These are phyloP conservation scores for Salix purpurea DNA, from an alignment of 345 rosid genomes.

Conservation along the genomic window DNA sequence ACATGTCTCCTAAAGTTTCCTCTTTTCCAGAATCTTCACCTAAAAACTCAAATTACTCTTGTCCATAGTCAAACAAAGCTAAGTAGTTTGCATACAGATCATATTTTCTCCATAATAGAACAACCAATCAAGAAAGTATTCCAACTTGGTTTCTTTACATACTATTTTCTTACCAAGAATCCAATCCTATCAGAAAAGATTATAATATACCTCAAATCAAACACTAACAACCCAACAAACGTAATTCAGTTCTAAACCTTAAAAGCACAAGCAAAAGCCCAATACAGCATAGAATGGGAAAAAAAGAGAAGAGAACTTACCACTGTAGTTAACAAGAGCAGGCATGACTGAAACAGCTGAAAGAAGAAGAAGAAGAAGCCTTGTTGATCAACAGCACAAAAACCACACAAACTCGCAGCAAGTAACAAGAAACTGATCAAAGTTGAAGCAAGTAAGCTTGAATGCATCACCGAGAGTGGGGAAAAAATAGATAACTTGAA, in stretches of 20 bases:
- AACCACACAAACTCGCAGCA: conserved; percentile 4
- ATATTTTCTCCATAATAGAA: background rate
- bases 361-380: conserved; percentile 9
- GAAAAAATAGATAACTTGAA: conserved; percentile 12
- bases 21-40: background rate
- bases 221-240: background rate
- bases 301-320: conserved; percentile 21
- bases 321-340: conserved; percentile 55
- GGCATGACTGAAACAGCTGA: conserved; percentile 44
- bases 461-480: conserved; percentile 31
- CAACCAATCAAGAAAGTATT: background rate
- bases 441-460: conserved; percentile 20
- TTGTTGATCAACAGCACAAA: conserved; percentile 15
- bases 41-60: background rate
- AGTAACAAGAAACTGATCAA: conserved; percentile 17
- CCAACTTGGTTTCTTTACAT: background rate
- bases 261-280: background rate
- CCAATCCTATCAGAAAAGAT: background rate
- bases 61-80: background rate
- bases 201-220: background rate
- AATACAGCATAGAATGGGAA: background rate
- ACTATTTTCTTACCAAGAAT: background rate
- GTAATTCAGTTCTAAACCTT: background rate
- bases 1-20: background rate
- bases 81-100: background rate